phyloP scores from a whole-genome alignment of 2,329 filamentous ascomycete genomes.

The Cadophora luteo-olivacea region DNA sequence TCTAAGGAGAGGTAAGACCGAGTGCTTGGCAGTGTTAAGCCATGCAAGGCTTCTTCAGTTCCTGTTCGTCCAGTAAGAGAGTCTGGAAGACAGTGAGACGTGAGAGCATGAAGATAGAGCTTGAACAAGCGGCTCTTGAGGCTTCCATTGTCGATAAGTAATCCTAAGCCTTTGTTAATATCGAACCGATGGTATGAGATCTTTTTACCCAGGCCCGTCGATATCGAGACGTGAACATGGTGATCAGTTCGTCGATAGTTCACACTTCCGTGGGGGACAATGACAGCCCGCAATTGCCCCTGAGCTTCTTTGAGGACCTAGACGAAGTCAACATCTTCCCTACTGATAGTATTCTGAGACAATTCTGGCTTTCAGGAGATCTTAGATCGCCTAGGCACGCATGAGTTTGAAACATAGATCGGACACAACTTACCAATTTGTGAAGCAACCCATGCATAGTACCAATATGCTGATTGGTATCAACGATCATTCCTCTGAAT shows the following conservation, averaged over 20 bases:
- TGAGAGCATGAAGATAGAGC: conserved; percentile 60
- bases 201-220: background rate
- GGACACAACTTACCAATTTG: conserved; percentile 47
- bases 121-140: conserved; percentile 59
- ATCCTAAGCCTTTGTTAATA: conserved; percentile 56
- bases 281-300: conserved; percentile 43
- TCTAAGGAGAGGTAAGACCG: conserved; percentile 53
- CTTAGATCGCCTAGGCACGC: too few species aligned
- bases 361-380: too few species aligned
- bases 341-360: too few species aligned
- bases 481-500: conserved; percentile 57
- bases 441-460: conserved; percentile 56
- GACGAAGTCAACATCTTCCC: too few species aligned
- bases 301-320: conserved; percentile 47
- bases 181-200: conserved; percentile 51
- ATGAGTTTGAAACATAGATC: too few species aligned
- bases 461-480: conserved; percentile 52
- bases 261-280: conserved; percentile 49
- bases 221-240: conserved; percentile 46
- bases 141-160: conserved; percentile 56
- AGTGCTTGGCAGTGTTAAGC: conserved; percentile 56
- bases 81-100: conserved; percentile 53
- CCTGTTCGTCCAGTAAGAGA: conserved; percentile 51
- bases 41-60: conserved; percentile 58
- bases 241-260: conserved; percentile 23